These are phyloP conservation scores for Starmerella potacharoeniae DNA, from an alignment of 805 yeast species.

Conservation along the genomic window DNA sequence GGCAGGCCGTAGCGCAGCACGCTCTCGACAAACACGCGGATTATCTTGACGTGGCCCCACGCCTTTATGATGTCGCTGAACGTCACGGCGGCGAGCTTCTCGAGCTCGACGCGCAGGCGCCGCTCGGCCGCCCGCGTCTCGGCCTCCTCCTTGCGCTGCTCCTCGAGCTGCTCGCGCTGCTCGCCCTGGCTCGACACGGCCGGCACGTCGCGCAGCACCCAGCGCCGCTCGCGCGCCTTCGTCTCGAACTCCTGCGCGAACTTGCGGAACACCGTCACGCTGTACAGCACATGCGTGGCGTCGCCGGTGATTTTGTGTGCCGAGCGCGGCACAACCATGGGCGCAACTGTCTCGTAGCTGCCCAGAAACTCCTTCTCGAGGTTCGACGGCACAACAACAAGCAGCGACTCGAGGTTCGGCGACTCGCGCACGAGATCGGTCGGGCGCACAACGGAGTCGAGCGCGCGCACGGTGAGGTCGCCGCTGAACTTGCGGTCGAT, in stretches of 20 bases:
- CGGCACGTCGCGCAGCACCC: constrained; percentile 69
- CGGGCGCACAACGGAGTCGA: constrained; percentile 77
- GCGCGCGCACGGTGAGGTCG: constrained; percentile 77
- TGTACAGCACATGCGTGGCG: constrained; percentile 58
- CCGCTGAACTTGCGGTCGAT: constrained; percentile 92
- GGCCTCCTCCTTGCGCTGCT: constrained; percentile 39
- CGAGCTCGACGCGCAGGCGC: constrained; percentile 56
- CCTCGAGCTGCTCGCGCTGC: constrained; percentile 50
- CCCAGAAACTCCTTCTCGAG: constrained; percentile 49
- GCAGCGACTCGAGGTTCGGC: constrained; percentile 74
- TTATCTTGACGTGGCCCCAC: constrained; percentile 83
- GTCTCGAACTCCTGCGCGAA: constrained; percentile 55
- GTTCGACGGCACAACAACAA: constrained; percentile 75
- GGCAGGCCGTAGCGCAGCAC: constrained; percentile 95
- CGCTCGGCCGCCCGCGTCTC: constrained; percentile 64
- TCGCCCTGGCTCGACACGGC: constrained; percentile 32
- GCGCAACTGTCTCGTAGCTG: constrained; percentile 62
- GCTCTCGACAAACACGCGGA: constrained; percentile 82
- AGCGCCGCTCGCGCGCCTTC: constrained; percentile 71
- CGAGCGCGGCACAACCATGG: constrained; percentile 85
- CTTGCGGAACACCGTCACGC: constrained; percentile 78
- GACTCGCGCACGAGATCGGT: constrained; percentile 75
- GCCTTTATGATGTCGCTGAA: constrained; percentile 72
- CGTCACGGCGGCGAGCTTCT: constrained; percentile 79
- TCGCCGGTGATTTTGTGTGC: constrained; percentile 64